These are phyloP conservation scores for Amylocarpus encephaloides DNA, from an alignment of 2,329 filamentous ascomycete genomes.

Conservation along the genomic window DNA sequence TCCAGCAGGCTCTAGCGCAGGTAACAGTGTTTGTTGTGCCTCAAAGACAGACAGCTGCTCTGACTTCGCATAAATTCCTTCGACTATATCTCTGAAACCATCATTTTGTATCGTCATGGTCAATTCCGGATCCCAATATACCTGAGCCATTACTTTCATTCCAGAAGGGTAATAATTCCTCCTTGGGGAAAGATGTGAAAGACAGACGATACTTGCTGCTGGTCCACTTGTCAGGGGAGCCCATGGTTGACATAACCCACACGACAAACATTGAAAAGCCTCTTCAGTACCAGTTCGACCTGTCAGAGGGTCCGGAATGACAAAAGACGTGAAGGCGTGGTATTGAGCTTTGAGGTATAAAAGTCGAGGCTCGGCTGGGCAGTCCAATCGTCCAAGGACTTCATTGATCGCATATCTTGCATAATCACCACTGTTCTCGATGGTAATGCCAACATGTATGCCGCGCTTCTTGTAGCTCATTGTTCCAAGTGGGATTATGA, in stretches of 20 bases:
- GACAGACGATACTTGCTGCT: constrained; percentile 3
- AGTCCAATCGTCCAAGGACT: constrained; percentile 49
- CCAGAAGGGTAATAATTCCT: constrained; percentile 40
- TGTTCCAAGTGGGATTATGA: constrained; percentile 47
- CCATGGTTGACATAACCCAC: constrained; percentile 37
- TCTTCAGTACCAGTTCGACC: constrained; percentile 56
- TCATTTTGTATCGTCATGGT: constrained; percentile 38
- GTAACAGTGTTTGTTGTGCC: neutral
- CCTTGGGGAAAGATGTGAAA: constrained; percentile 27
- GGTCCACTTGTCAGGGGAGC: constrained; percentile 8
- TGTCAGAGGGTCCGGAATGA: constrained; percentile 52
- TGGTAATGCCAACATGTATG: constrained; percentile 39
- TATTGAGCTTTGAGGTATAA: constrained; percentile 51
- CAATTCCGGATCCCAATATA: constrained; percentile 37
- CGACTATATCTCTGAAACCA: constrained; percentile 11
- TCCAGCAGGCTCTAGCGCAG: neutral
- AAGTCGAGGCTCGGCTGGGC: constrained; percentile 47
- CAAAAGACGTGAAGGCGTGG: constrained; percentile 55
- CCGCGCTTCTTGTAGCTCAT: constrained; percentile 28
- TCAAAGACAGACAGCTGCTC: constrained; percentile 17
- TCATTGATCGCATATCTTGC: constrained; percentile 47
- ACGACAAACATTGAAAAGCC: constrained; percentile 43
- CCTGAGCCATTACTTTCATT: constrained; percentile 37
- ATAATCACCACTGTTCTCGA: constrained; percentile 36
- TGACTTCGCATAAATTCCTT: constrained; percentile 15